Evolutionary conservation across 805 yeast genomes (phyloP), one percentile per base, ranked within the genome.

Genomic region (Ogataea paraovalis): DNA sequence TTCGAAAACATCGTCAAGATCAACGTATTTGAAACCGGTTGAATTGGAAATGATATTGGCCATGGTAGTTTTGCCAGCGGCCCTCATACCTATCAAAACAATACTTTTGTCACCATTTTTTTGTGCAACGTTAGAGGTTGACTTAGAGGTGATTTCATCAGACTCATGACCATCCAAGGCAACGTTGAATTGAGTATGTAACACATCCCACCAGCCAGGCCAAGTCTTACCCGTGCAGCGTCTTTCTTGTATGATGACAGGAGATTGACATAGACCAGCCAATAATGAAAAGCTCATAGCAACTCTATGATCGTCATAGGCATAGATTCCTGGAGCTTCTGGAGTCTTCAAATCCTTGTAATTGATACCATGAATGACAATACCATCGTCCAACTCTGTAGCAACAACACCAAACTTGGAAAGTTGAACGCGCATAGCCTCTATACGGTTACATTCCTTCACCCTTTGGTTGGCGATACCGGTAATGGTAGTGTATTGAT

Each of bases 191-290:
- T 75, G 69, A 43, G 85, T 77, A 62, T 83, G 90, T 53, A 94
- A 72, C 32, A 83, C 78, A 68, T 94, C 99, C 99, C 99, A 94
- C 99, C 99, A 94, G 34, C 97, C 98, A 19, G 99, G 99, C 99
- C 99, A 94, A 0, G 99, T 94, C 71, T 94, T 94, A 48, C 92
- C 95, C 1, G 97, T 95, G 64, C 97, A 89, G 22, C 85, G 79
- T 68, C 97, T 82, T 62, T 92, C 97, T 55, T 84, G 80, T 49
- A 94, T 81, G 53, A 82, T 72, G 1, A 86, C 92, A 1, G 87
- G 82, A 3, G 71, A 73, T 1, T 61, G 58, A 40, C 68, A 63
- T 58, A 87, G 73, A 32, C 96, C 89, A 3, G 97, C 92, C 45
- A 94, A 70, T 49, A 94, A 73, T 3, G 96, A 87, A 68, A 94